These are phyloP conservation scores for Stephania cephalantha DNA, from an alignment of 164 flowering plant species.

Conservation along the genomic window DNA sequence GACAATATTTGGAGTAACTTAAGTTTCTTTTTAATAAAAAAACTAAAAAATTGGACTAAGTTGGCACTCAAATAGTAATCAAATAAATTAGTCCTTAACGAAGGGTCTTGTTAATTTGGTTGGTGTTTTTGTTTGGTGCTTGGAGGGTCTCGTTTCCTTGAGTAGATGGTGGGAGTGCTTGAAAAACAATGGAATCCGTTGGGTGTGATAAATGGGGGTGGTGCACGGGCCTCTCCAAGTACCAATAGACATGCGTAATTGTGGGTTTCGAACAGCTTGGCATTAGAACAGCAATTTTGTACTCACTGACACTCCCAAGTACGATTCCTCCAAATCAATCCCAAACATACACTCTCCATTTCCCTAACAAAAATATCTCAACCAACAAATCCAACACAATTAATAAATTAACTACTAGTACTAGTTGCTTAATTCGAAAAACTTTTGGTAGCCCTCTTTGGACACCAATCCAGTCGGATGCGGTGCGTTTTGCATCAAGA, in stretches of 20 bases:
- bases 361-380: neutral
- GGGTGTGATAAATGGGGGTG: neutral
- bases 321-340: neutral
- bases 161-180: too few relatives aligned
- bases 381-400: neutral
- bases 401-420: too few relatives aligned
- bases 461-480: too few relatives aligned
- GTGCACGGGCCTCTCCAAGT: constrained; percentile 4
- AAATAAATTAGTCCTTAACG: too few relatives aligned
- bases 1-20: too few relatives aligned
- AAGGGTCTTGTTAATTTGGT: too few relatives aligned
- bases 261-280: neutral
- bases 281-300: constrained; percentile 2
- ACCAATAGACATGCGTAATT: constrained; percentile 1
- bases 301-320: neutral
- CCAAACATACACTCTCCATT: neutral
- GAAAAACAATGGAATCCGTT: neutral
- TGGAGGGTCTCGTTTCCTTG: neutral
- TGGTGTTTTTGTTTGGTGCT: neutral
- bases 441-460: too few relatives aligned
- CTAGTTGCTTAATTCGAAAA: too few relatives aligned
- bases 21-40: too few relatives aligned
- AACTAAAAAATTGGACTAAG: too few relatives aligned
- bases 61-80: too few relatives aligned
- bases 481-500: too few relatives aligned